Base-by-base conservation (phyloP, 257 asterid genomes). In the Lavandula angustifolia region DNA sequence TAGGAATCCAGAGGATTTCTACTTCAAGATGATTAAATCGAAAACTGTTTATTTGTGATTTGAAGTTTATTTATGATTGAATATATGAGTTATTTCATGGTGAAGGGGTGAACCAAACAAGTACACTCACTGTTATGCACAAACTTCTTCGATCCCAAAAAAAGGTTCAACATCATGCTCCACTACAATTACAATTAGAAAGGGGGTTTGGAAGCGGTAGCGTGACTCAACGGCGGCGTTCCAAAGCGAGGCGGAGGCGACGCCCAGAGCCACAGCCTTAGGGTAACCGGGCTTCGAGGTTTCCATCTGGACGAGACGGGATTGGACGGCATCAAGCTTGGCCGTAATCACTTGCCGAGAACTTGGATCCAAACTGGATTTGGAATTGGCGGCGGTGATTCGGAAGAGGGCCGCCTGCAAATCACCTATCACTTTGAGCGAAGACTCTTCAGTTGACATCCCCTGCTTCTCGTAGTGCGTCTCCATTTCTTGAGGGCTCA, bases 1-100 rank as follows among this genome's bases (percentile, higher is more conserved):
- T 62, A 86, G 85, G 79, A 92, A 92, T 67, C 98, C 96, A 0
- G 98, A 92, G 79, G 96, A 92, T 70, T 92, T 92, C 75, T 78
- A 88, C 73, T 92, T 92, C 76, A 76, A 74, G 82, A 92, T 92
- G 98, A 59, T 81, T 43, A 87, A 78, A 3, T 44, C 95, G 33
- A 85, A 52, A 75, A 85, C 89, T 7, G 67, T 75, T 18, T 68
- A 62, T 37, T 95, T 52, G 56, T 12, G 17, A 51, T 53, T 67
- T 3, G 2, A 9, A 56, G 46, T 50, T 46, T 50, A 10, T 62
- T 41, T 9, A 16, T 37, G 18, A 46, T 55, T 37, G 55, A 54
- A n/a, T n/a, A 42, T 63, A 60, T 69, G 74, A 55, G 48, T 57
- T 61, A 59, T 60, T 56, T 66, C 11, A 60, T 41, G 53, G 11